Evolutionary conservation across 345 rosid genomes (phyloP).

Genomic region (Corchorus olitorius): DNA sequence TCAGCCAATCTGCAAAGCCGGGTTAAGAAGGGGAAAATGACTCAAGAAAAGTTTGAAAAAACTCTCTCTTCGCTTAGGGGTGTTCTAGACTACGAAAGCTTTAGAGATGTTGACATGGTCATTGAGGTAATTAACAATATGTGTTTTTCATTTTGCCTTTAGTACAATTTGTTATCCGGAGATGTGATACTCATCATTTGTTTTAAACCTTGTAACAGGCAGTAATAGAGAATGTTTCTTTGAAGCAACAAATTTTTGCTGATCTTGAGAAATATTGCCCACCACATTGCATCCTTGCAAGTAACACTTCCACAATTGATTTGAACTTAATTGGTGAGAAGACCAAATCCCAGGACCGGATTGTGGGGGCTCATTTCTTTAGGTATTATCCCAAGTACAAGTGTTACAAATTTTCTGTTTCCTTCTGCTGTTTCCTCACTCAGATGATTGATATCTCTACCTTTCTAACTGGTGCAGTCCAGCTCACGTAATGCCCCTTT

Average conservation of each 20-base stretch:
- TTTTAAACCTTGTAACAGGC: conserved; percentile 66
- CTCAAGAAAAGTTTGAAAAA: conserved; percentile 77
- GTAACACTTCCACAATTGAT: conserved; percentile 96
- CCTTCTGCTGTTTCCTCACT: not conserved
- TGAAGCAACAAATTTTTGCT: conserved; percentile 95
- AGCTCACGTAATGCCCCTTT: conserved; percentile 94
- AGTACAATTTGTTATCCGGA: conserved; percentile 11
- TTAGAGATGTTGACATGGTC: conserved; percentile 91
- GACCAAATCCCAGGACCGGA: conserved; percentile 79
- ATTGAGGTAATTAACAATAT: conserved; percentile 65
- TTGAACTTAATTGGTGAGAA: conserved; percentile 81
- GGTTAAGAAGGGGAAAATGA: conserved; percentile 83
- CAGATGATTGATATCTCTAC: conserved; percentile 20
- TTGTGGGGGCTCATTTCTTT: conserved; percentile 97
- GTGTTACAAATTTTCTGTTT: conserved; percentile 1
- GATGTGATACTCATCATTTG: conserved; percentile 22
- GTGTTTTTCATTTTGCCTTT: not conserved
- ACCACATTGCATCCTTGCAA: conserved; percentile 85
- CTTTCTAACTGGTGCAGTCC: conserved; percentile 60
- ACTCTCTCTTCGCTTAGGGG: conserved; percentile 79
- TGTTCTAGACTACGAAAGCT: conserved; percentile 77
- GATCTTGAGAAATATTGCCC: conserved; percentile 94
- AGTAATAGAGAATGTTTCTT: conserved; percentile 78
- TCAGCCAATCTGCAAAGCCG: conserved; percentile 91
- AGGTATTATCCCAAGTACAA: conserved; percentile 49